Evolutionary conservation across 768 basidiomycete species (phyloP).

Genomic region (Tulasnella sp.): DNA sequence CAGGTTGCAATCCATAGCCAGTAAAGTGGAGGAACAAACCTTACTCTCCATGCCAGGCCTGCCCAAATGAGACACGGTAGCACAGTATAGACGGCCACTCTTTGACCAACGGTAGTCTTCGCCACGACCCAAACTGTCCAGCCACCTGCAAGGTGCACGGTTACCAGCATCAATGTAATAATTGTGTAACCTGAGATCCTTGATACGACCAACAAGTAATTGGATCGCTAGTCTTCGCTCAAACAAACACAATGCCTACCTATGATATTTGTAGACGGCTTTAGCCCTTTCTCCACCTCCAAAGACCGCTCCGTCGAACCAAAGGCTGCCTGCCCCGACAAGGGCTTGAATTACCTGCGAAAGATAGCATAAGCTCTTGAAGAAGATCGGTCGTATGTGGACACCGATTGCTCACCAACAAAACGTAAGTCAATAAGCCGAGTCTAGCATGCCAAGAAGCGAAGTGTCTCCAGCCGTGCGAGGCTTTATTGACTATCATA

Average conservation of each 20-base stretch:
- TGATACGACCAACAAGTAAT: background rate
- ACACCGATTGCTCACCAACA: background rate
- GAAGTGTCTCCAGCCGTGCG: conserved; percentile 24
- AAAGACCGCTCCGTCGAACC: conserved; percentile 25
- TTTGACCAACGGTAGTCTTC: conserved; percentile 3
- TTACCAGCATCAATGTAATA: conserved; percentile 22
- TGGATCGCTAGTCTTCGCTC: background rate
- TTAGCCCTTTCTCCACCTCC: conserved; percentile 23
- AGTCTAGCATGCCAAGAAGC: conserved; percentile 25
- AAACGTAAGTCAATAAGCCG: conserved; percentile 2
- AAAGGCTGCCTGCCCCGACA: conserved; percentile 23
- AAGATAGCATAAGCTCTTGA: background rate
- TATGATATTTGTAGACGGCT: conserved; percentile 26
- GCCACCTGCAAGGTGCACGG: conserved; percentile 25
- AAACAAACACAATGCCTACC: background rate
- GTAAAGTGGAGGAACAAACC: background rate
- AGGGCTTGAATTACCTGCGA: conserved; percentile 12
- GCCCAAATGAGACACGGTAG: background rate
- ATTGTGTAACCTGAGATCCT: conserved; percentile 27
- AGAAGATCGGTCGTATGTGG: background rate
- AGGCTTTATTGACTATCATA: conserved; percentile 26
- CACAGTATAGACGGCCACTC: conserved; percentile 10
- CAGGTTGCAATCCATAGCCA: background rate
- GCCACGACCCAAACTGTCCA: conserved; percentile 19
- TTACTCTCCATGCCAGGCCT: conserved; percentile 20